Base-by-base conservation (phyloP, 192 early-diverging fungal species). In the Phlyctochytrium bullatum region DNA sequence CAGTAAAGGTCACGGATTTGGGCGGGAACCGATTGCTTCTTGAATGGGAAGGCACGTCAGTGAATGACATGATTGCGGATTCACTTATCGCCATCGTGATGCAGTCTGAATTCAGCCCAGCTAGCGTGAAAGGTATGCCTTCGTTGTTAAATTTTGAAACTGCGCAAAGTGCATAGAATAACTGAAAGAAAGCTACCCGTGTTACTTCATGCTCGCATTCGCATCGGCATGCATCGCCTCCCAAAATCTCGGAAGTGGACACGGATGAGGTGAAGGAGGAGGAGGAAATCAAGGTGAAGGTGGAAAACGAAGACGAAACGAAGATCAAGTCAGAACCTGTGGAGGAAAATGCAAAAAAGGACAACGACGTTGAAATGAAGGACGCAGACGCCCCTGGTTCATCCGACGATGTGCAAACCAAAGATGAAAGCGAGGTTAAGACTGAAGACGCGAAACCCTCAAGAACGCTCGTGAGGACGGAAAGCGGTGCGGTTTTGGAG, bases 21-120 rank as follows among this genome's bases (percentile, higher is more conserved):
- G 75, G 79, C 24, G 78, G 30, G 16, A 34, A 88, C 64, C 82
- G 85, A 66, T 76, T 95, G 1, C 79, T 88, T 51, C 73, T 99
- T 25, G 94, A 95, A 73, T 99, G 97, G 97, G 83, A 89, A 33
- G 89, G 95, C 53, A 89, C 93, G 72, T 76, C 88, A 29, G 86
- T 95, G 71, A 96, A 93, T 65, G 97, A 99, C 74, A 94, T 97
- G 89, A 87, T 98, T 0, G 96, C 95, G 2, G 97, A 99, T 65
- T 92, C 96, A 36, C 88, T 96, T 2, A 67, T 96, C 20, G 92
- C 92, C 0, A 82, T 97, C 29, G 80, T 97, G 20, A 54, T 93
- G 51, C 89, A 91, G 64, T 90, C 93, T 53, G 96, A 94, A 57
- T 86, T 84, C 36, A 89, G 88, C 67, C 93, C 93, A 27, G 94